Evolutionary conservation across 1,284 basidiomycete genomes (phyloP), one percentile per base, ranked within the genome.

Genomic region (Rhizoctonia solani): DNA sequence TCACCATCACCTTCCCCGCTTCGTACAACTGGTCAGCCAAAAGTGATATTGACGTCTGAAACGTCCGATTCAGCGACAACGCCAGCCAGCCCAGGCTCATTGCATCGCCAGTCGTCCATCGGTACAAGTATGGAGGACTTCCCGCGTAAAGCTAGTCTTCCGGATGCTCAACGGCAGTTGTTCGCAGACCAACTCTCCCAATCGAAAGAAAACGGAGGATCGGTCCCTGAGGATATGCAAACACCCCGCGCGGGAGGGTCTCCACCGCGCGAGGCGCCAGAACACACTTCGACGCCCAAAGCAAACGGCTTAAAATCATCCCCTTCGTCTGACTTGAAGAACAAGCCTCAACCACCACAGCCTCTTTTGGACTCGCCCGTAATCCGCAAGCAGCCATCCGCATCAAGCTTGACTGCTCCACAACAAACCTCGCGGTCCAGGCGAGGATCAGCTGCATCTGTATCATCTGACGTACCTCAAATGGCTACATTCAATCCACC

Each of bases 151-250:
- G 29, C 5, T 34, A 61, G 58, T 27, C 42, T 61, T 2, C 23
- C 58, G n/a, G 58, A 29, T 19, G 44, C 58, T 13, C 58, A 61
- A 34, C 58, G 46, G 13, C 29, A 61, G 34, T 44, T 47, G 8
- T 61, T 61, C 19, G 58, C 58, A 30, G 58, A 61, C 19, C 58
- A 61, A 23, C 19, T 50, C 46, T 29, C 29, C 5, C 41, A 29
- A 37, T 25, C 41, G 9, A 50, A 39, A 27, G 58, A 47, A 21
- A 41, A 37, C 27, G 47, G 2, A 14, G n/a, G n/a, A n/a, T n/a
- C n/a, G n/a, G 58, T 61, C 4, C 58, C 58, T 2, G 46, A 49
- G 41, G 58, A 61, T 32, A 37, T 61, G 58, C 58, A 61, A 50
- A 61, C 58, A 4, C 58, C 58, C 14, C 58, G 58, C 32, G 58